These are phyloP conservation scores for Cyclotella atomus DNA, from an alignment of 108 stramenopile species.

Conservation along the genomic window DNA sequence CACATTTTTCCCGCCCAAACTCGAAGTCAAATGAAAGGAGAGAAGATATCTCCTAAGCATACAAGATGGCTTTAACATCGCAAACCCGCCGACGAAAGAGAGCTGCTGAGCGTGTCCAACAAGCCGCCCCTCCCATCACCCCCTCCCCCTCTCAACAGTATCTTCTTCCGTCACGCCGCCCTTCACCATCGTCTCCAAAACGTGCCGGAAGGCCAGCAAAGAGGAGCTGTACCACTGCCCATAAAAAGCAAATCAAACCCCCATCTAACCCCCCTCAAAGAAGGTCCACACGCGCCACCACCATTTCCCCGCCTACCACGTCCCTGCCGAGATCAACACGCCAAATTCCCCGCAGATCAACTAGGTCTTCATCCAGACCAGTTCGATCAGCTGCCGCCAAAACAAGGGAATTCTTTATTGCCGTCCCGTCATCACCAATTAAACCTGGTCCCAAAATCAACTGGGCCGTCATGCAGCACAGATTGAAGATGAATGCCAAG, in stretches of 20 bases:
- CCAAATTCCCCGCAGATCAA: not conserved
- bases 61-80: not conserved
- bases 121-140: not conserved
- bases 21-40: no score
- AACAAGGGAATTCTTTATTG: not conserved
- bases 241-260: no score
- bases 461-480: not conserved
- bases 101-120: not conserved
- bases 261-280: not conserved
- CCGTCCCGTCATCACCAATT: not conserved
- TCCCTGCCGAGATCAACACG: not conserved
- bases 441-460: not conserved
- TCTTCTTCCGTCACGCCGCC: not conserved
- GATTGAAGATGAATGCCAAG: not conserved
- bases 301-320: not conserved
- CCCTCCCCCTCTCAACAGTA: not conserved
- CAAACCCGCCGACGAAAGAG: not conserved
- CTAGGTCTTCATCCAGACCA: not conserved
- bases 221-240: not conserved
- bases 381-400: not conserved
- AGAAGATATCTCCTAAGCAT: no score
- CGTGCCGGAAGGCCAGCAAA: not conserved
- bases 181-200: not conserved
- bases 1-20: not conserved
- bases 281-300: not conserved